Evolutionary conservation across 2,329 filamentous ascomycete species (phyloP).

Genomic region (Didymella glomerata): DNA sequence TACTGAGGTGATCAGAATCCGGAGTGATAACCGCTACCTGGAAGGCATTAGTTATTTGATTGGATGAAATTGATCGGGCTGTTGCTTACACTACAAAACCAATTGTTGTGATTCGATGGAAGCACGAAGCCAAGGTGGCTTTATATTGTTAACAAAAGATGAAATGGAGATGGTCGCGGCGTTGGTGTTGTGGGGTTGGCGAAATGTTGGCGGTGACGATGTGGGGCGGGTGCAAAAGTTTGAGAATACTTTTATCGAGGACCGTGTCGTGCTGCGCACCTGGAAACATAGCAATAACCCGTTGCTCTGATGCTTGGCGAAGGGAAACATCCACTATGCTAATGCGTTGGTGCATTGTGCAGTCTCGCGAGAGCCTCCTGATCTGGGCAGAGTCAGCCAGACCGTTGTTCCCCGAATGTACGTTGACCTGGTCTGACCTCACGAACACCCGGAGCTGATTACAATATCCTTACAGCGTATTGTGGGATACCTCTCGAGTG

Average conservation of each 20-base stretch:
- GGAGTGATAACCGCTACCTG: conserved; percentile 20
- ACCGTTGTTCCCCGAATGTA: too few species aligned
- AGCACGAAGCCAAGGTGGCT: not conserved
- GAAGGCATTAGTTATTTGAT: conserved; percentile 4
- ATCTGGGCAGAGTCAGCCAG: too few species aligned
- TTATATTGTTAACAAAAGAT: not conserved
- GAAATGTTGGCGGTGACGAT: not conserved
- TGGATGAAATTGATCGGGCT: conserved; percentile 12
- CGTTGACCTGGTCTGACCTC: too few species aligned
- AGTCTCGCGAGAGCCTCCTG: too few species aligned
- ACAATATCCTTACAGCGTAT: too few species aligned
- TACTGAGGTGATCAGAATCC: conserved; percentile 14
- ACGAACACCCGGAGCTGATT: too few species aligned
- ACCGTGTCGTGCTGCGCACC: not conserved
- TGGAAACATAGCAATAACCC: too few species aligned
- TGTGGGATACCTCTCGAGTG: too few species aligned
- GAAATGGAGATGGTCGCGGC: not conserved
- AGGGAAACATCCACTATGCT: too few species aligned
- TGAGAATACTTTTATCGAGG: not conserved
- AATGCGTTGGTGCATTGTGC: too few species aligned
- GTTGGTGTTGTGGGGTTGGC: conserved; percentile 1
- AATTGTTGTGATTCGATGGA: conserved; percentile 13
- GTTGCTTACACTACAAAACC: conserved; percentile 14
- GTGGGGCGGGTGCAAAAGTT: not conserved
- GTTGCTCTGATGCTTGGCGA: too few species aligned